phyloP scores from a whole-genome alignment of 176 grass and related monocot genomes.

The Bothriochloa decipiens region DNA sequence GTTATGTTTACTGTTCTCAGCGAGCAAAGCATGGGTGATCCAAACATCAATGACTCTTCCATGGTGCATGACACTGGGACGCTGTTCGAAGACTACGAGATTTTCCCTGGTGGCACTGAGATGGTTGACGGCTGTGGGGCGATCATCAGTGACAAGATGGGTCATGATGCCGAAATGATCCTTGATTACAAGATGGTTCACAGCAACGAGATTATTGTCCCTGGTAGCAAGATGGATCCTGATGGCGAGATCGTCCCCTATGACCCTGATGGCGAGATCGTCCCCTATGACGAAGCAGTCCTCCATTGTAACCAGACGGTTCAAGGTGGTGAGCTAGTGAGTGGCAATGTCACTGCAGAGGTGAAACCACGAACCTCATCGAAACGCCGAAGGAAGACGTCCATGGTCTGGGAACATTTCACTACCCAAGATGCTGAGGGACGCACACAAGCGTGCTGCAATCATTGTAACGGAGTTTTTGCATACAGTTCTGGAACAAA shows the following conservation, averaged over 20 bases:
- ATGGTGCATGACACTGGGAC: background rate
- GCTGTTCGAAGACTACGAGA: background rate
- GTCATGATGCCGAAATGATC: background rate
- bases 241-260: no score
- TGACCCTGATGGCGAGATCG: background rate
- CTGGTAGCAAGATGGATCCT: background rate
- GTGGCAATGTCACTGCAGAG: background rate
- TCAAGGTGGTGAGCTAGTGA: background rate
- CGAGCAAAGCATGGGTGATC: conserved; percentile 16
- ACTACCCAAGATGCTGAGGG: background rate
- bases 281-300: background rate
- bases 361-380: background rate
- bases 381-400: background rate
- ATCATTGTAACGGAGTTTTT: background rate
- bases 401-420: conserved; percentile 27
- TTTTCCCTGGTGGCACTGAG: background rate
- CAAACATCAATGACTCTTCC: background rate
- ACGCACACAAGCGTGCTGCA: background rate
- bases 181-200: background rate
- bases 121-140: background rate
- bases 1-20: no score
- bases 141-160: conserved; percentile 3
- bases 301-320: background rate
- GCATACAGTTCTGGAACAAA: conserved; percentile 2
- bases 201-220: background rate